Evolutionary conservation across 768 basidiomycete species (phyloP), one percentile per base, ranked within the genome.

Genomic region (Lactarius psammicola): DNA sequence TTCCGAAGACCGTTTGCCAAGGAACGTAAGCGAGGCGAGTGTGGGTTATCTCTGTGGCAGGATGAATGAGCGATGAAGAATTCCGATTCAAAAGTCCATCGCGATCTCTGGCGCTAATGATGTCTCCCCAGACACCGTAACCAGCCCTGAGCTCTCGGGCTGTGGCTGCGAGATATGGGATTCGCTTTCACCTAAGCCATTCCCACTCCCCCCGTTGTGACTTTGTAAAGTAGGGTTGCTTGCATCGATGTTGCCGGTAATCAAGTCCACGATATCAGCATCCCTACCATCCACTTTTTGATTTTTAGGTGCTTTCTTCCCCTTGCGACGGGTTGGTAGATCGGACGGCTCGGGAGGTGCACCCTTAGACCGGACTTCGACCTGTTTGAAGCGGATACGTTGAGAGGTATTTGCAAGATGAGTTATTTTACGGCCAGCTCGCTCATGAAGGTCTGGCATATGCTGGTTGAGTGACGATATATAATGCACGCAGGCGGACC

Each of bases 381-480:
- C 86, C 72, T 90, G 87, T 65, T 81, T 83, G 76, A 93, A 93
- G n/a, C 80, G 81, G 60, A 92, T 83, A 9, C 91, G 86, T 66
- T 85, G 83, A 65, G 85, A 84, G 0, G 88, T 87, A 53, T 80
- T 85, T n/a, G 82, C 81, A 7, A 88, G 76, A 68, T 87, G 85
- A 2, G 75, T 72, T 13, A 90, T 76, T 4, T 81, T 76, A 33
- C 82, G 81, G 71, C 81, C 86, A 58, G 75, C 79, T 58, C 78
- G 76, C 55, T 86, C 83, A 17, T 76, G 71, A 13, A 77, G 76
- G 64, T 84, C 86, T 80, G 63, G 17, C 30, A 49, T 30, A 33
- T 6, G 31, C 13, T 31, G 34, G n/a, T 20, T 44, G 36, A 54
- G 40, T 33, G 66, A 26, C 8, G 15, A 0, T 28, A 53, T 10